Evolutionary conservation across 495 filamentous ascomycete species (phyloP).

Genomic region (Penicillium coffeae): DNA sequence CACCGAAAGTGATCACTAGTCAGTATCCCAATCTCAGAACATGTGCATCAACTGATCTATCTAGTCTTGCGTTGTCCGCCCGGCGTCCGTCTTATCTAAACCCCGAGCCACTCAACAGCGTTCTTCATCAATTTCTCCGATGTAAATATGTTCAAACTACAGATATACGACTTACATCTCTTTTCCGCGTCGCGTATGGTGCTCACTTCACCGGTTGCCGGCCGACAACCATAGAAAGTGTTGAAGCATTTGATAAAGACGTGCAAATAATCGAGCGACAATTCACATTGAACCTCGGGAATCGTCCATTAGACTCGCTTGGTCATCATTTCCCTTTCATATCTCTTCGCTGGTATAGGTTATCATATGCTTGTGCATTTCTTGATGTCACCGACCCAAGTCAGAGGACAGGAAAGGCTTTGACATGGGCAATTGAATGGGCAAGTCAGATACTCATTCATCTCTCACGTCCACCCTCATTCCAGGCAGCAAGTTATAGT

Average conservation of each 20-base stretch:
- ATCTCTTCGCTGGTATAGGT: constrained; percentile 1
- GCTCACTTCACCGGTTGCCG: constrained; percentile 1
- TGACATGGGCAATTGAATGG: constrained; percentile 6
- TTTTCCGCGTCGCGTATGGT: constrained; percentile 1
- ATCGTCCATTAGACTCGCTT: background rate
- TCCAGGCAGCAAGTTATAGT: background rate
- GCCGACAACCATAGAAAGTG: constrained; percentile 68
- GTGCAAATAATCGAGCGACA: background rate
- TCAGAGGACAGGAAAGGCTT: constrained; percentile 1
- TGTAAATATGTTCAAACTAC: background rate
- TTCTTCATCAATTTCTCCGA: background rate
- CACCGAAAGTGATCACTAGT: constrained; percentile 6
- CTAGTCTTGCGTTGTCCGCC: constrained; percentile 2
- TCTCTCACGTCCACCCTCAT: background rate
- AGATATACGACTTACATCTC: background rate
- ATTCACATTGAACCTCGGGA: background rate
- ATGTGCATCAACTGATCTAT: background rate
- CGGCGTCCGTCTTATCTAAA: constrained; percentile 4
- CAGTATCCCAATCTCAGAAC: background rate
- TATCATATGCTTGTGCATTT: constrained; percentile 3
- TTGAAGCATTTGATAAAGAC: constrained; percentile 89
- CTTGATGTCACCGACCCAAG: background rate
- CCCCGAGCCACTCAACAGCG: background rate
- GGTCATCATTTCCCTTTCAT: constrained; percentile 5
- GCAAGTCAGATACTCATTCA: constrained; percentile 2